Evolutionary conservation across 768 basidiomycete genomes (phyloP).

Genomic region (Amyloporia xantha): DNA sequence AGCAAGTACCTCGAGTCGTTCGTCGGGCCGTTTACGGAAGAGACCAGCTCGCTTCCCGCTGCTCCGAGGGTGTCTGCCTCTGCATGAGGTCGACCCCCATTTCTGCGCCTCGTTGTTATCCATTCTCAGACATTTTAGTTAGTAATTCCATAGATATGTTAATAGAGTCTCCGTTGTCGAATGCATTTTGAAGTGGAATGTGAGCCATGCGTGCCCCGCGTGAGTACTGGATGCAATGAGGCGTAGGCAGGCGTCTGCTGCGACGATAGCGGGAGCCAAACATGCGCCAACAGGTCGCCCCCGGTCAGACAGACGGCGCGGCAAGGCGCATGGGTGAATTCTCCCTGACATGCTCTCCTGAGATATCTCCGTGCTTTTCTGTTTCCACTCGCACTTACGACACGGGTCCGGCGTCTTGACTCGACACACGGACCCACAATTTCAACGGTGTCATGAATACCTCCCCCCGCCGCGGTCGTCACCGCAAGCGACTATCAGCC

Average conservation of each 20-base stretch:
- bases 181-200: too few relatives aligned
- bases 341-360: not conserved
- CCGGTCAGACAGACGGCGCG: too few relatives aligned
- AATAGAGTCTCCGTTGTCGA: not conserved
- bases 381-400: not conserved
- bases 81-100: slow-evolving; percentile 16
- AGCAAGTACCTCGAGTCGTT: slow-evolving; percentile 11
- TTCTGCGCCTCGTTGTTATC: too few relatives aligned
- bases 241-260: slow-evolving; percentile 9
- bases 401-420: not conserved
- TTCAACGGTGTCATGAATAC: not conserved
- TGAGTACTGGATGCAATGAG: too few relatives aligned
- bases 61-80: slow-evolving; percentile 1
- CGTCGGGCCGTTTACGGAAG: slow-evolving; percentile 13
- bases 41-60: slow-evolving; percentile 37
- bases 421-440: too few relatives aligned
- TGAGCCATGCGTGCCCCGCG: too few relatives aligned
- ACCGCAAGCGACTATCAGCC: slow-evolving; percentile 52
- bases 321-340: not conserved
- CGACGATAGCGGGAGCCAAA: slow-evolving; percentile 2
- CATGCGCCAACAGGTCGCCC: slow-evolving; percentile 10
- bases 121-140: not conserved
- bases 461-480: slow-evolving; percentile 22
- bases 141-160: not conserved
- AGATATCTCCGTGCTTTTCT: too few relatives aligned